A percentile compares a stretch with the other conserved stretches of the same genome.
Conservation (phyloP, 2,329 filamentous ascomycete genomes). For the Diaporthe sp. region DNA sequence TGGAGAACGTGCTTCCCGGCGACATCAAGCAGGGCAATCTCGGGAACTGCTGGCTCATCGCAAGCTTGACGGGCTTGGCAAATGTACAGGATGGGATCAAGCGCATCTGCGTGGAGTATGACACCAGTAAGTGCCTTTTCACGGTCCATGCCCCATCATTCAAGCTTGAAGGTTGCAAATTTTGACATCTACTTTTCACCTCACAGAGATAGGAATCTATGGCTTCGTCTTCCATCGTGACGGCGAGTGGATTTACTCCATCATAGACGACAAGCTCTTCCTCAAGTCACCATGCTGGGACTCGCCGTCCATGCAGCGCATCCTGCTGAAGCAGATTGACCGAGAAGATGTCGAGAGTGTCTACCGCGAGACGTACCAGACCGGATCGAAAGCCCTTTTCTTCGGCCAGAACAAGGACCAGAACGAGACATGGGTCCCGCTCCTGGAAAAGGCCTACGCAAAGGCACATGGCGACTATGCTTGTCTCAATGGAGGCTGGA, state of each 20-base stretch:
- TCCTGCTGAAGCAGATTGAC: constrained; percentile 81
- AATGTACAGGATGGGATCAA: constrained; percentile 80
- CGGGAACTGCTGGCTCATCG: constrained; percentile 89
- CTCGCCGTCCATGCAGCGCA: constrained; percentile 80
- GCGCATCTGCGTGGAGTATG: constrained; percentile 80
- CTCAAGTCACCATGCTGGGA: constrained; percentile 87
- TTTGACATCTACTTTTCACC: neutral
- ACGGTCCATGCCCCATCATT: constrained; percentile 50
- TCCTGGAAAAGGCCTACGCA: constrained; percentile 85
- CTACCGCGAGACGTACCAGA: constrained; percentile 79
- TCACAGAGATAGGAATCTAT: constrained; percentile 80
- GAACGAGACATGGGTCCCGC: constrained; percentile 84
- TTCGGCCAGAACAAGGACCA: constrained; percentile 82
- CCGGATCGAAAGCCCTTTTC: constrained; percentile 80
- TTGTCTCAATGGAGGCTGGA: constrained; percentile 80
- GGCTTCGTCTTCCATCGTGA: constrained; percentile 92
- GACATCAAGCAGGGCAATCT: constrained; percentile 84
- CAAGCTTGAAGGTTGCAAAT: constrained; percentile 46
- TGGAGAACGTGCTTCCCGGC: constrained; percentile 74
- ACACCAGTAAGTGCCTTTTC: constrained; percentile 61
- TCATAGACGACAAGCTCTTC: constrained; percentile 92
- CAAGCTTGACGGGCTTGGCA: constrained; percentile 81
- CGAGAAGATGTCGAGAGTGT: constrained; percentile 74
- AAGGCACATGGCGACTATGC: constrained; percentile 86
- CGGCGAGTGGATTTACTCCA: constrained; percentile 92